These are phyloP conservation scores for Moelleriella libera DNA, from an alignment of 2,329 filamentous ascomycete genomes.

Conservation along the genomic window DNA sequence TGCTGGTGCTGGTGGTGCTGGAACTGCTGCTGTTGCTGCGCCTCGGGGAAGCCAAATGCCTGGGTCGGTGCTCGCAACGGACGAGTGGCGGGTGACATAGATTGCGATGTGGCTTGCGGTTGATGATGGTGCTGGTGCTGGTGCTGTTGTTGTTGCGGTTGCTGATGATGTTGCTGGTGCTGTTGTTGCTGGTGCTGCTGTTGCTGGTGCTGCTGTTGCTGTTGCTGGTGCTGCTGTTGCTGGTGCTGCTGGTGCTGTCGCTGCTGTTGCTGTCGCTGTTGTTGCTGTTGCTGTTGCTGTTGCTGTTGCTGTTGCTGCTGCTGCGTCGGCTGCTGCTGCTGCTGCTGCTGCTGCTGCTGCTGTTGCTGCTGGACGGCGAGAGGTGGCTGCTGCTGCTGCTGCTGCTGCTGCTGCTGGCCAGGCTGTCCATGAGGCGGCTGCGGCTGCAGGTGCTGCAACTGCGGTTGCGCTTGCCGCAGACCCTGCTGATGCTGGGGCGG, in stretches of 20 bases:
- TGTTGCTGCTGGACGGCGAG: constrained; percentile 23
- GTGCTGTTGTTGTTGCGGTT: constrained; percentile 12
- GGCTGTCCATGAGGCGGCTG: constrained; percentile 26
- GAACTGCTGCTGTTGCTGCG: neutral
- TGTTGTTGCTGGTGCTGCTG: constrained; percentile 6
- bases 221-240: constrained; percentile 14
- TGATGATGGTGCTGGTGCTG: constrained; percentile 9
- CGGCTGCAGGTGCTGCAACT: constrained; percentile 3
- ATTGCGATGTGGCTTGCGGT: constrained; percentile 18
- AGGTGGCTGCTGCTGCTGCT: constrained; percentile 10
- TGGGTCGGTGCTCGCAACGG: constrained; percentile 28
- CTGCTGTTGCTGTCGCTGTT: constrained; percentile 12
- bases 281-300: constrained; percentile 11
- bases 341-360: constrained; percentile 14
- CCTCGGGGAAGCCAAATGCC: constrained; percentile 30
- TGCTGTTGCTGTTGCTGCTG: constrained; percentile 8
- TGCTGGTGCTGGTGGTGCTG: neutral
- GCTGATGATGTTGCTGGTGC: constrained; percentile 12
- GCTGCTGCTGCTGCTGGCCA: constrained; percentile 15
- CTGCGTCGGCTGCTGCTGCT: neutral
- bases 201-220: neutral
- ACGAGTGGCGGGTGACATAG: constrained; percentile 31
- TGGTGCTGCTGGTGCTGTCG: constrained; percentile 20
- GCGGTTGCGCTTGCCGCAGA: neutral
- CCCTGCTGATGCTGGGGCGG: constrained; percentile 11